Base-by-base conservation (phyloP, 768 basidiomycete species). In the Leccinum uliginosum region DNA sequence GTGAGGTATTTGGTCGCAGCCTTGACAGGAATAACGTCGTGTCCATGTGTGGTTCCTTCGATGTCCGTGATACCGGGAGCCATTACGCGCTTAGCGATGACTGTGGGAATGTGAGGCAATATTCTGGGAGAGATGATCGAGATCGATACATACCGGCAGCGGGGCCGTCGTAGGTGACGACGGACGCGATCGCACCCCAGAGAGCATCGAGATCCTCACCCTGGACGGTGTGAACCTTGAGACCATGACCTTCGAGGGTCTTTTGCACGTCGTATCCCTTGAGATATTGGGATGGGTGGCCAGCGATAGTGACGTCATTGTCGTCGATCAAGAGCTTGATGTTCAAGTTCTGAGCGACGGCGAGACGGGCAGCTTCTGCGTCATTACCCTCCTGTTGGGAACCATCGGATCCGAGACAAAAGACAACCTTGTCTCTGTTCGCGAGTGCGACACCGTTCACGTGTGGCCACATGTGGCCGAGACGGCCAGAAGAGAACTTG, bases 371-470 rank as follows among this genome's bases (percentile, higher is more conserved):
- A 15, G 92, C 92, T 68, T 94, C 92, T 2, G 92, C 91, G 63
- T 93, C 91, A 67, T 93, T 88, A 15, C 92, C 92, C 69, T 93
- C 92, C 70, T 94, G 92, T 68, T 93, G 91, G 4, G 91, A 92
- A 9, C 92, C 92, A 67, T 93, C 92, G 0, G 92, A 93, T 3
- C 92, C 92, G 21, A 94, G 80, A 67, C 86, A 85, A 73, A 93
- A 93, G 11, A 92, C 76, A 48, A 81, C 82, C 74, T 91, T 89
- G 64, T 83, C 83, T 30, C 80, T 78, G 74, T 93, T 83, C 32
- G 91, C 91, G 50, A 94, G 71, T 7, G 92, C 85, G 49, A 94
- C 78, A 64, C 92, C 91, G 67, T 93, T 93, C 53, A 93, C 87
- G 60, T 89, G 72, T 0, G 91, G 86, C 91, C 91, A 94, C 81